Percentiles rank a stretch among this genome's conserved stretches.
phyloP scores from a whole-genome alignment of 2,329 filamentous ascomycete genomes.

The Hypoxylon sp. region DNA sequence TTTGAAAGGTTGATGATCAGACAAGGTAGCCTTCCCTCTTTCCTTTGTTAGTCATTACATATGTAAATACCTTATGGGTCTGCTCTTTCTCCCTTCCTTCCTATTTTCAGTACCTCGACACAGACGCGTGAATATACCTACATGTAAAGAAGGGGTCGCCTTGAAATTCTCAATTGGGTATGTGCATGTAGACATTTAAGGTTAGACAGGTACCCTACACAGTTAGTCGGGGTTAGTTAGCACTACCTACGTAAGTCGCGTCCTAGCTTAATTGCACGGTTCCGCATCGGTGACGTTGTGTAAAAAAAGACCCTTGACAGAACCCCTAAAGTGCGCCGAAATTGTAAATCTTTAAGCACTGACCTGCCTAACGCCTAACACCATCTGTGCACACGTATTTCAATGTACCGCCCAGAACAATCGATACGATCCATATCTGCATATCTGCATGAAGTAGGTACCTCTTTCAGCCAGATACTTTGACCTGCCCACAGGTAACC shows the following conservation, averaged over 20 bases:
- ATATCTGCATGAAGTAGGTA: conserved; percentile 23
- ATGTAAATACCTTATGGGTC: too few relatives aligned
- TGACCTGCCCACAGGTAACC: conserved; percentile 5
- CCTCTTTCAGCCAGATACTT: conserved; percentile 17
- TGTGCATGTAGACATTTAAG: not conserved
- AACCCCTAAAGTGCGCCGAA: conserved; percentile 35
- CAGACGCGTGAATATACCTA: conserved; percentile 2
- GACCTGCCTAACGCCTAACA: conserved; percentile 12
- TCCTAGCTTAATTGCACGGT: conserved; percentile 30
- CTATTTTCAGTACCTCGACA: not conserved
- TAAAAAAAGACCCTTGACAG: conserved; percentile 36
- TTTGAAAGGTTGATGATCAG: conserved; percentile 13
- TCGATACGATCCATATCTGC: conserved; percentile 19
- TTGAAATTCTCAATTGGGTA: conserved; percentile 22
- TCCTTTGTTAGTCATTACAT: conserved; percentile 18
- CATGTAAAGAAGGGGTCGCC: conserved; percentile 4
- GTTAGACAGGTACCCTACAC: conserved; percentile 26
- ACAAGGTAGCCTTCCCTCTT: conserved; percentile 5
- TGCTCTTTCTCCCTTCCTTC: conserved; percentile 7
- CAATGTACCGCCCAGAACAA: conserved; percentile 33
- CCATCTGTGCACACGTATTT: conserved; percentile 18
- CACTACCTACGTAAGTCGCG: conserved; percentile 4
- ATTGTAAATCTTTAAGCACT: conserved; percentile 32
- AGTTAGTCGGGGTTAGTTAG: conserved; percentile 8
- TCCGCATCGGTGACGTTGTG: conserved; percentile 41